Conservation (phyloP, 2,329 filamentous ascomycete species). For the Phyllosticta ampelicida region DNA sequence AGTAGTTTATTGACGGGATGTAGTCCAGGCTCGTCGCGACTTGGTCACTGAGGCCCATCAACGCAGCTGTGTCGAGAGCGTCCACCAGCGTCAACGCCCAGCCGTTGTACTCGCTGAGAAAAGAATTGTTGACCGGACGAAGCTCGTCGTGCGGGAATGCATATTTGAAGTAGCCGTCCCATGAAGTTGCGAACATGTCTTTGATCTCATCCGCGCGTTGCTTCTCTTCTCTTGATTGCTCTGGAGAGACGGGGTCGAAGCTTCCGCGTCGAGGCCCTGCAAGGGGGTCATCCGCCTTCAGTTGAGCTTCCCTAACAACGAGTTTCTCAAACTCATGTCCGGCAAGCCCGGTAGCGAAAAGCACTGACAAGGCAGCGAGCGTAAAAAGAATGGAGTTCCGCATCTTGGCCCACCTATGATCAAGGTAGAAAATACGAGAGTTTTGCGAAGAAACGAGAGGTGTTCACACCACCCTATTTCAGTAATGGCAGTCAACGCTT, state of each 20-base stretch:
- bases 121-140: constrained; percentile 53
- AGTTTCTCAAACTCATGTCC: background rate
- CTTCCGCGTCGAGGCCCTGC: background rate
- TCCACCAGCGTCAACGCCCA: constrained; percentile 82
- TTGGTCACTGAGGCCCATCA: constrained; percentile 62
- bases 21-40: constrained; percentile 61
- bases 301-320: background rate
- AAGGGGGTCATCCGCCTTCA: background rate
- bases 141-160: constrained; percentile 72
- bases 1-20: constrained; percentile 61
- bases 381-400: background rate
- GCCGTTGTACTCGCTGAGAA: constrained; percentile 60
- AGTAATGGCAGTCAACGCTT: background rate
- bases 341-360: background rate
- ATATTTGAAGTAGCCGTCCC: constrained; percentile 50
- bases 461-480: background rate
- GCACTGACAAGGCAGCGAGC: background rate
- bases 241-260: background rate
- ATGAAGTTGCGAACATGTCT: constrained; percentile 24
- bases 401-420: background rate
- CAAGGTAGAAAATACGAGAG: background rate
- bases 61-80: constrained; percentile 64
- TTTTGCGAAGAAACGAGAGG: background rate
- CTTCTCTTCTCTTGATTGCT: background rate
- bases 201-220: constrained; percentile 24